Evolutionary conservation across 2,329 filamentous ascomycete genomes (phyloP).

Genomic region (Geosmithia morbida): DNA sequence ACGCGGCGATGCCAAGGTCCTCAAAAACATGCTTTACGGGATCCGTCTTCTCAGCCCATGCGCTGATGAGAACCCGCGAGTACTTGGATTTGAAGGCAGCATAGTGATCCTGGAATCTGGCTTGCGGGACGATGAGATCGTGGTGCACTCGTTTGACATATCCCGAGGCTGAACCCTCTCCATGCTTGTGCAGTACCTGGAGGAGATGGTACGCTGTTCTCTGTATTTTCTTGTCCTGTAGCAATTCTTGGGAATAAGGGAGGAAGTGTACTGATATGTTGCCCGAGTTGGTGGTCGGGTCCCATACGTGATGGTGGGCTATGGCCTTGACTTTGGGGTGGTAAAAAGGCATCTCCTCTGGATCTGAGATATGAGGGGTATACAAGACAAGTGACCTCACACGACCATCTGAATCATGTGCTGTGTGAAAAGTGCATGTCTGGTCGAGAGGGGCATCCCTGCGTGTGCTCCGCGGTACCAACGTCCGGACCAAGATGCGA

Average conservation of each 20-base stretch:
- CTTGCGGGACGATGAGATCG: slow-evolving; percentile 66
- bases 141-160: slow-evolving; percentile 76
- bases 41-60: slow-evolving; percentile 79
- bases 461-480: slow-evolving; percentile 71
- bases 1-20: slow-evolving; percentile 80
- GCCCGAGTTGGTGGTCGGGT: slow-evolving; percentile 24
- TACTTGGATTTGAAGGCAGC: slow-evolving; percentile 66
- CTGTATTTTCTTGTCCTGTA: slow-evolving; percentile 31
- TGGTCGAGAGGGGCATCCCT: slow-evolving; percentile 66
- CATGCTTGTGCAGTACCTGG: slow-evolving; percentile 58
- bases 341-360: slow-evolving; percentile 67
- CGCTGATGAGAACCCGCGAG: slow-evolving; percentile 52
- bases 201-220: slow-evolving; percentile 58
- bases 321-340: slow-evolving; percentile 65
- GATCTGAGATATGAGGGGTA: slow-evolving; percentile 52
- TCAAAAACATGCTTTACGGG: slow-evolving; percentile 91
- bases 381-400: slow-evolving; percentile 46
- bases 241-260: slow-evolving; percentile 25
- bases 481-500: slow-evolving; percentile 56
- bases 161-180: slow-evolving; percentile 46
- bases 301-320: slow-evolving; percentile 61
- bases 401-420: slow-evolving; percentile 11
- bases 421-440: slow-evolving; percentile 59
- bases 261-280: slow-evolving; percentile 46
- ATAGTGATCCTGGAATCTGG: slow-evolving; percentile 70